Evolutionary conservation across 495 filamentous ascomycete species (phyloP).

Genomic region (Talaromyces stipitatus): DNA sequence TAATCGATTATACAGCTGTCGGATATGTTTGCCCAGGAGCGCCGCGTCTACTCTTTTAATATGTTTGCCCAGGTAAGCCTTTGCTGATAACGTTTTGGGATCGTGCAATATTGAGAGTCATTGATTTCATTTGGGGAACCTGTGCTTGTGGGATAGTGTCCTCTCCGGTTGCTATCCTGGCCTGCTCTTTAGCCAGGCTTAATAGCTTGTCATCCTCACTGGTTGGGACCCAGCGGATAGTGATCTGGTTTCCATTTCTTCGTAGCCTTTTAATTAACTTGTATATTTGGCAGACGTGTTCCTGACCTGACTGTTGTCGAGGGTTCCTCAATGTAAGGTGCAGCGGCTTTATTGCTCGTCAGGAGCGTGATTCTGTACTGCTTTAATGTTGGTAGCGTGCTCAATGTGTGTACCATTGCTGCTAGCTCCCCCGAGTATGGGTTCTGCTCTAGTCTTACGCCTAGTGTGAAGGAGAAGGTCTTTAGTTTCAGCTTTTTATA

Average conservation of each 20-base stretch:
- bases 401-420: constrained; percentile 14
- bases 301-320: constrained; percentile 15
- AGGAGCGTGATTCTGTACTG: constrained; percentile 11
- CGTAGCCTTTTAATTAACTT: constrained; percentile 14
- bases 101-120: not conserved
- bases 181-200: constrained; percentile 19
- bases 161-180: constrained; percentile 12
- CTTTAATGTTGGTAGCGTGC: constrained; percentile 7
- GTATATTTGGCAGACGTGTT: constrained; percentile 13
- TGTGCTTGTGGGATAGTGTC: constrained; percentile 8
- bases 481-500: constrained; percentile 11
- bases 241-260: constrained; percentile 14
- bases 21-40: too few species aligned
- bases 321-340: constrained; percentile 15
- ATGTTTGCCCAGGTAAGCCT: too few species aligned
- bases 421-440: constrained; percentile 13
- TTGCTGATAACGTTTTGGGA: not conserved
- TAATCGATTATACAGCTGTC: too few species aligned
- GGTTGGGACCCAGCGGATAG: constrained; percentile 10
- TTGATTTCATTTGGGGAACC: constrained; percentile 11
- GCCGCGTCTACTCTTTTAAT: too few species aligned
- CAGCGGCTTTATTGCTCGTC: constrained; percentile 15
- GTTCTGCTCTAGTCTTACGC: constrained; percentile 9
- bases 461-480: constrained; percentile 4
- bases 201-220: constrained; percentile 14